Evolutionary conservation across 306 rosid species (phyloP), one percentile per base, ranked within the genome.

Genomic region (Casuarina equisetifolia): DNA sequence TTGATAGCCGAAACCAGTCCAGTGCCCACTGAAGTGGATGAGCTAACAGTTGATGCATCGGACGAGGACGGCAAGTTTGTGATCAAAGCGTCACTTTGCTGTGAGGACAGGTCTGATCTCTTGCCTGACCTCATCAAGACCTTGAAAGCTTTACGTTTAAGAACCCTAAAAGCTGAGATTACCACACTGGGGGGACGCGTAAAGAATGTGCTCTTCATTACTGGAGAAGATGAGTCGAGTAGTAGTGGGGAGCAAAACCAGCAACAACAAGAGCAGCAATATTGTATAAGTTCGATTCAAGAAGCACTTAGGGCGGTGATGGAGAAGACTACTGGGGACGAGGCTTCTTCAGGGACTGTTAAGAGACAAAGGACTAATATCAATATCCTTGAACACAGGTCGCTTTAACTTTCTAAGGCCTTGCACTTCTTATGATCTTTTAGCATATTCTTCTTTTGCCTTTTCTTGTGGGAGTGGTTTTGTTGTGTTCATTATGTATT

Each of bases 51-150:
- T n/a, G 92, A 93, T 7, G 88, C 91, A 0, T 59, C 88, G 0
- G 96, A 90, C 2, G 97, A 93, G 25, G 91, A 91, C 0, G 98
- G 98, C 8, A 88, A 78, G 85, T 85, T 88, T 42, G 89, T 93
- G 51, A 88, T 93, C 64, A 91, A 89, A 63, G 98, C 96, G 51
- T 93, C 98, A 0, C 74, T 93, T 40, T 93, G 98, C 75, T 93
- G 98, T 35, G 98, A 93, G 57, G 98, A 93, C 38, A 79, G 98
- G 76, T 80, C 96, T 0, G 98, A 93, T 83, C 93, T 93, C 52
- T 66, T 93, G 70, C 92, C 97, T 0, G 97, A 93, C 67, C 92
- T 93, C 44, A 91, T 90, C 83, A 89, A 90, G 38, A 86, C 98
- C 11, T 44, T 93, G 15, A 93, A 93, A 69, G 87, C 84, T 0